phyloP scores from a whole-genome alignment of 345 rosid species.

The Bruguiera sexangula region DNA sequence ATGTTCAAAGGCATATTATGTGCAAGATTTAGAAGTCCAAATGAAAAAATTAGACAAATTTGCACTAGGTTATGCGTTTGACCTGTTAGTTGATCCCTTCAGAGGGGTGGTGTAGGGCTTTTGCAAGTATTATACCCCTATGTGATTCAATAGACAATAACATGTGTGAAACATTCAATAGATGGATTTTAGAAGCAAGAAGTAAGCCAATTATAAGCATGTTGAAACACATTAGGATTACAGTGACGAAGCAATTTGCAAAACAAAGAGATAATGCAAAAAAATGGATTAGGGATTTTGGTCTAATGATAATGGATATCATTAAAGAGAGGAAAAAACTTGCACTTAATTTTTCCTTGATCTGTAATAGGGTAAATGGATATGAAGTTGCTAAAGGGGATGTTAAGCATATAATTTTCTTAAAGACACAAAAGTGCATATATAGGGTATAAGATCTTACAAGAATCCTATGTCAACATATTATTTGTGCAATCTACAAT shows the following conservation, averaged over 20 bases:
- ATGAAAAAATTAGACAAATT: too few relatives aligned
- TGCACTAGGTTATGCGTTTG: too few relatives aligned
- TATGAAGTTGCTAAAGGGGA: not conserved
- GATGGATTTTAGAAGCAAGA: not conserved
- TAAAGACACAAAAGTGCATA: not conserved
- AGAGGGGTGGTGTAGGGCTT: not conserved
- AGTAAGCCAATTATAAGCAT: too few relatives aligned
- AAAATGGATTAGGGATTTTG: not conserved
- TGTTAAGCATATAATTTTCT: not conserved
- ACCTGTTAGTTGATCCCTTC: too few relatives aligned
- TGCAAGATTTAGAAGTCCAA: too few relatives aligned
- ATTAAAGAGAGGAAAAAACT: not conserved
- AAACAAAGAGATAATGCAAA: not conserved
- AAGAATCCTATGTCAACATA: not conserved
- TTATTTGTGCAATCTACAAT: not conserved
- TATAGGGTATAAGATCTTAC: not conserved
- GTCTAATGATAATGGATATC: not conserved
- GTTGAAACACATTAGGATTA: too few relatives aligned
- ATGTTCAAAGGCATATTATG: too few relatives aligned
- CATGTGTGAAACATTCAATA: not conserved
- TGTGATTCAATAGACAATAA: not conserved
- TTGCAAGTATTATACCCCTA: not conserved
- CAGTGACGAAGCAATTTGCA: not conserved
- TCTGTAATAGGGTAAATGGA: not conserved
- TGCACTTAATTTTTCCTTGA: not conserved